A percentile compares a stretch with the other conserved stretches of the same genome.
These are phyloP conservation scores for Ceratocystiopsis sp. DNA, from an alignment of 2,329 filamentous ascomycete species.

Conservation along the genomic window DNA sequence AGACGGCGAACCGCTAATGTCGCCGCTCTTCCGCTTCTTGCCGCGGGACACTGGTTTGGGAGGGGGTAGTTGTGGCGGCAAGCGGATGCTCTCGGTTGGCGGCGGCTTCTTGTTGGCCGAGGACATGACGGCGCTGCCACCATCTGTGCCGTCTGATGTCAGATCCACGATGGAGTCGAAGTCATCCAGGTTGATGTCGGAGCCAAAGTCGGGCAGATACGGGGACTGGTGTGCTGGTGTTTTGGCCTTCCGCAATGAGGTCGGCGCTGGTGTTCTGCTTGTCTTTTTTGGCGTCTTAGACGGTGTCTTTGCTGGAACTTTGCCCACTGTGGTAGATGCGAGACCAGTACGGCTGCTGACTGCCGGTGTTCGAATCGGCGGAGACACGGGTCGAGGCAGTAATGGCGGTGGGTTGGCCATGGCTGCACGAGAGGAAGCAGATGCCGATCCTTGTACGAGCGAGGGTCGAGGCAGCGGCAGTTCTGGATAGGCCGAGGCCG, in stretches of 20 bases:
- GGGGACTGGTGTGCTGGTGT: slow-evolving; percentile 15
- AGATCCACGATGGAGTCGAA: slow-evolving; percentile 18
- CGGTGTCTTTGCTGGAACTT: too few species aligned
- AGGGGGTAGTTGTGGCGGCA: slow-evolving; percentile 19
- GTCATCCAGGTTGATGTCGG: slow-evolving; percentile 12
- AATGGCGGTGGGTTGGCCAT: too few species aligned
- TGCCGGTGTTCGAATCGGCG: too few species aligned
- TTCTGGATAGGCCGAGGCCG: too few species aligned
- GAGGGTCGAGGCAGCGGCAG: too few species aligned
- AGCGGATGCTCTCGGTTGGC: slow-evolving; percentile 17
- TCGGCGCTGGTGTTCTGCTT: background rate
- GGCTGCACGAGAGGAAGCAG: too few species aligned
- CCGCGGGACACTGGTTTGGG: slow-evolving; percentile 14
- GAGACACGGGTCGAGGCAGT: too few species aligned
- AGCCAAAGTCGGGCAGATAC: slow-evolving; percentile 11
- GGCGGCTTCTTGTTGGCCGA: slow-evolving; percentile 1
- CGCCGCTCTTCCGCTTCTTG: slow-evolving; percentile 36
- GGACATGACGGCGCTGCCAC: slow-evolving; percentile 9
- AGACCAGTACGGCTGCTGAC: too few species aligned
- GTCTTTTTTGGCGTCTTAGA: background rate
- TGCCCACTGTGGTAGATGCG: too few species aligned
- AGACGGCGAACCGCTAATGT: slow-evolving; percentile 16
- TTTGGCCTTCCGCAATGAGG: slow-evolving; percentile 4
- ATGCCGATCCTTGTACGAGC: too few species aligned
- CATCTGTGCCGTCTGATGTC: slow-evolving; percentile 12